Evolutionary conservation across 2,329 filamentous ascomycete genomes (phyloP).

Genomic region (Tothia fuscella): DNA sequence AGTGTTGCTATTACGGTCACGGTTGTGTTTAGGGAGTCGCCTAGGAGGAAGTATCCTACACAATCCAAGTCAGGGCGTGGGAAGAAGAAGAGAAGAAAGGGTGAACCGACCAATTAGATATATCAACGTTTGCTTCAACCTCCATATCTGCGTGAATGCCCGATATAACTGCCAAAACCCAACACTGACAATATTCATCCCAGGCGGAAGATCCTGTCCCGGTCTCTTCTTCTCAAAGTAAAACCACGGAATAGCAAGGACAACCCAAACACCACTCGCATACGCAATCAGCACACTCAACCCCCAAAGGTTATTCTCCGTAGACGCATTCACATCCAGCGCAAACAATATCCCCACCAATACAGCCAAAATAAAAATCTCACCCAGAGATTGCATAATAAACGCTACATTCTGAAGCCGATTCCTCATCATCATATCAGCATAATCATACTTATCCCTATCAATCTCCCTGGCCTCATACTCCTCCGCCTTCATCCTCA

Average conservation of each 20-base stretch:
- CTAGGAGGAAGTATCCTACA: conserved; percentile 51
- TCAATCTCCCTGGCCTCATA: conserved; percentile 41
- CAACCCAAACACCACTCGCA: conserved; percentile 50
- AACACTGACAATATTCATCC: conserved; percentile 42
- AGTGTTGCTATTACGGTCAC: conserved; percentile 55
- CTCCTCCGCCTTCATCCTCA: conserved; percentile 38
- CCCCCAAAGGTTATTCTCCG: conserved; percentile 54
- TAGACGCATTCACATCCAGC: conserved; percentile 46
- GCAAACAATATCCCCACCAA: conserved; percentile 54
- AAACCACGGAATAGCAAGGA: conserved; percentile 56
- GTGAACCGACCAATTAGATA: conserved; percentile 44
- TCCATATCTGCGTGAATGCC: conserved; percentile 49
- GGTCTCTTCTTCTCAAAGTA: conserved; percentile 51
- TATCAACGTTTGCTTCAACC: conserved; percentile 51
- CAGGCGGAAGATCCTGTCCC: conserved; percentile 38
- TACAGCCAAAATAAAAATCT: conserved; percentile 47
- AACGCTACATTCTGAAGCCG: conserved; percentile 52
- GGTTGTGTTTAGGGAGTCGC: conserved; percentile 59
- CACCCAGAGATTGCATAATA: conserved; percentile 49
- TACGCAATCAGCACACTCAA: conserved; percentile 54
- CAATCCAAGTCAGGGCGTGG: not conserved
- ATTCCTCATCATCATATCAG: conserved; percentile 51
- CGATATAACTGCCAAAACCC: conserved; percentile 51
- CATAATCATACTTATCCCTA: conserved; percentile 47
- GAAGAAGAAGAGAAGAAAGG: not conserved